Evolutionary conservation across 257 asterid species (phyloP).

Genomic region (Eucommia ulmoides): DNA sequence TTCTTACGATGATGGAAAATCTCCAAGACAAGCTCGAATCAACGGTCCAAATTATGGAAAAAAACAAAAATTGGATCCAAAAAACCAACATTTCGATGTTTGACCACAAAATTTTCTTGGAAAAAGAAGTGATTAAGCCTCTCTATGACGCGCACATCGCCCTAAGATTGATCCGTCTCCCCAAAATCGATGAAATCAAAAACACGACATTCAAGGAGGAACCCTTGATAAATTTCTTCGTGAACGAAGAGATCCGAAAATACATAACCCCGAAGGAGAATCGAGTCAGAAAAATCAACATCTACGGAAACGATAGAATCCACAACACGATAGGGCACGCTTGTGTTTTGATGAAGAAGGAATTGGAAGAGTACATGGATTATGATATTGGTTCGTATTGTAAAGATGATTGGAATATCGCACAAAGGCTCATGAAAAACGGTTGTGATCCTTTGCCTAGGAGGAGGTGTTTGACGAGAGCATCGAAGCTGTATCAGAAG

Average conservation of each 20-base stretch:
- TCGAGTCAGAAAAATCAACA: conserved; percentile 45
- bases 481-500: conserved; percentile 60
- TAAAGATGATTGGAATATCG: conserved; percentile 77
- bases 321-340: conserved; percentile 78
- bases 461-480: conserved; percentile 70
- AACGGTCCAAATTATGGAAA: conserved; percentile 43
- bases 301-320: conserved; percentile 46
- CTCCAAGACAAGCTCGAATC: conserved; percentile 64
- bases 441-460: conserved; percentile 90
- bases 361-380: conserved; percentile 79
- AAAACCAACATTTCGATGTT: conserved; percentile 30
- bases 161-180: conserved; percentile 73
- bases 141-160: conserved; percentile 67
- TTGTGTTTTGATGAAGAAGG: conserved; percentile 55
- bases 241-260: conserved; percentile 77
- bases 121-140: conserved; percentile 70
- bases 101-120: conserved; percentile 53
- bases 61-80: conserved; percentile 14
- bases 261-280: conserved; percentile 71
- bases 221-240: conserved; percentile 57
- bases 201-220: conserved; percentile 37
- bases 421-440: conserved; percentile 65
- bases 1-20: conserved; percentile 44
- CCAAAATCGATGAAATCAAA: conserved; percentile 19
- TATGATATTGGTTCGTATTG: conserved; percentile 85